A percentile compares a stretch with the other conserved stretches of the same genome.
phyloP scores from a whole-genome alignment of 2,329 filamentous ascomycete genomes.

The Pestalotiopsis sp. region DNA sequence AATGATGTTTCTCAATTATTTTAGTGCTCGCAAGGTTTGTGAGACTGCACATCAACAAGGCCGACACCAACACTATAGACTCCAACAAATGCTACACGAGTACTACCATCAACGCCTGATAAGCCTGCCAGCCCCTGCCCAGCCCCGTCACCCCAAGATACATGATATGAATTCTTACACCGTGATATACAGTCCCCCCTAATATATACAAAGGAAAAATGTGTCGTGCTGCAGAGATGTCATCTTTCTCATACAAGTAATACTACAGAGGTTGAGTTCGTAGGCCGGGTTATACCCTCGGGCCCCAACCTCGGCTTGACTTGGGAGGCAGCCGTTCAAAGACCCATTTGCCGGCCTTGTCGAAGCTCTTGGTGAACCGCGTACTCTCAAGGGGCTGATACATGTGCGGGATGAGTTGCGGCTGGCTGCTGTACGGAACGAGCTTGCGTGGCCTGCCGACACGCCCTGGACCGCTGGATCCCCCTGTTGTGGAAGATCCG shows the following conservation, averaged over 20 bases:
- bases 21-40: neutral
- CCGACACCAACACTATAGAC: neutral
- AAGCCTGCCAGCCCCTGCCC: neutral
- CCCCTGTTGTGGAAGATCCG: slow-evolving; percentile 1
- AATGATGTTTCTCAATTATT: neutral
- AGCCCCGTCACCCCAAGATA: neutral
- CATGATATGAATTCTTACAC: neutral
- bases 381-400: slow-evolving; percentile 38
- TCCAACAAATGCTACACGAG: neutral
- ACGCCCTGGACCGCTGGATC: slow-evolving; percentile 13
- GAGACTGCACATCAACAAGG: neutral
- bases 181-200: neutral
- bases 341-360: slow-evolving; percentile 18
- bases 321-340: slow-evolving; percentile 27
- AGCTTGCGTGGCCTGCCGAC: slow-evolving; percentile 25
- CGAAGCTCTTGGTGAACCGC: slow-evolving; percentile 29
- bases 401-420: slow-evolving; percentile 39
- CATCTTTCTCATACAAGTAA: neutral
- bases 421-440: slow-evolving; percentile 38
- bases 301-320: neutral
- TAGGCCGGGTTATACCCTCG: neutral
- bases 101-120: neutral
- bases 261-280: neutral
- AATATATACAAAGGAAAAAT: neutral
- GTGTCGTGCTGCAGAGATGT: neutral